A percentile compares a stretch with the other conserved stretches of the same genome.
Conservation (phyloP, 148 eudicot species). For the Fagopyrum esculentum region DNA sequence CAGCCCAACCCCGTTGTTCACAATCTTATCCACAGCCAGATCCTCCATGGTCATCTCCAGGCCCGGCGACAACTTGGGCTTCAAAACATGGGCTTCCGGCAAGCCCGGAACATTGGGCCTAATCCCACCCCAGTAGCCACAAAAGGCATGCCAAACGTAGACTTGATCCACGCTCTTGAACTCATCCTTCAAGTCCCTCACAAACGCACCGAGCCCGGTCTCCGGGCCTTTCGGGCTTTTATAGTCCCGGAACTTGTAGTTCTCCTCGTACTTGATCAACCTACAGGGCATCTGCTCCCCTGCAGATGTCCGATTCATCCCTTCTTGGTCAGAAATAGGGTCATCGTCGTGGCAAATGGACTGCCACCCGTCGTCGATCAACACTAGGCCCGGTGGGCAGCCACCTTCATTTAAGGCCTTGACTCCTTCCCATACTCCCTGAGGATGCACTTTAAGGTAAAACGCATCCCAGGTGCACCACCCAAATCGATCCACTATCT, state of each 20-base stretch:
- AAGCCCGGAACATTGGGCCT: conserved; percentile 55
- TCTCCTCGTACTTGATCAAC: conserved; percentile 62
- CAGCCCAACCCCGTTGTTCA: conserved; percentile 78
- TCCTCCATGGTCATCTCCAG: conserved; percentile 81
- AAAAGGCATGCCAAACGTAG: conserved; percentile 93
- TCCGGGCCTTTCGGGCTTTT: conserved; percentile 28
- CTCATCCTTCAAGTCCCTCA: conserved; percentile 62
- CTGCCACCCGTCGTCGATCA: conserved; percentile 94
- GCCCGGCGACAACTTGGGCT: conserved; percentile 64
- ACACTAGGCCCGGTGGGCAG: conserved; percentile 73
- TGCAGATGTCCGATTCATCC: conserved; percentile 72
- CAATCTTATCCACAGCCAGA: conserved; percentile 86
- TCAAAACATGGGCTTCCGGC: conserved; percentile 44
- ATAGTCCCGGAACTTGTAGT: conserved; percentile 78
- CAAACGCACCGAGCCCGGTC: conserved; percentile 74
- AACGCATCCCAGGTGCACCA: conserved; percentile 99
- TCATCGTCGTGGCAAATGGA: conserved; percentile 86
- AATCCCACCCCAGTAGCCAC: conserved; percentile 94
- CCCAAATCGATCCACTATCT: conserved; percentile 79
- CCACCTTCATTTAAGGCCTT: conserved; percentile 65
- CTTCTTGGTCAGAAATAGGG: conserved; percentile 47
- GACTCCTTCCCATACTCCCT: conserved; percentile 71
- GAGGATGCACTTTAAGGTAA: conserved; percentile 70
- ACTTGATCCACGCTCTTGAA: conserved; percentile 70
- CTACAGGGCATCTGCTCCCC: conserved; percentile 98